phyloP scores from a whole-genome alignment of 495 filamentous ascomycete genomes.

The Podospora conica region DNA sequence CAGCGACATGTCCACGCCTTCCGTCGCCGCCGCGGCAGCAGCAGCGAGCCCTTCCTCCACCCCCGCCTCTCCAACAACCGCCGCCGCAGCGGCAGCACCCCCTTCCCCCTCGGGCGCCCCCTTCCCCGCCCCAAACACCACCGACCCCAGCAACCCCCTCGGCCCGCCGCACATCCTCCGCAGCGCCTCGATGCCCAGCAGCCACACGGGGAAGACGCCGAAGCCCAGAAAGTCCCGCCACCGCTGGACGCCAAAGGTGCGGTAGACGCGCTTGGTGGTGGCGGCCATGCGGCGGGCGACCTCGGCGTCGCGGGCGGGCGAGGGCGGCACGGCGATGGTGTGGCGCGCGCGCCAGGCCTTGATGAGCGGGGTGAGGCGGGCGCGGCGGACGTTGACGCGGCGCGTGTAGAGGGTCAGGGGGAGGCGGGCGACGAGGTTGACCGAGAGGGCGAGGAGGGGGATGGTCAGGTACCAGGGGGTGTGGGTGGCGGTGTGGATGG shows the following conservation, averaged over 20 bases:
- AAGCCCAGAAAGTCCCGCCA: conserved; percentile 46
- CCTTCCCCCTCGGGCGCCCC: conserved; percentile 1
- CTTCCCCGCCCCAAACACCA: conserved; percentile 20
- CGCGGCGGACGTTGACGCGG: conserved; percentile 34
- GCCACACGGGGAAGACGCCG: conserved; percentile 59
- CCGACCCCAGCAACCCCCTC: conserved; percentile 46
- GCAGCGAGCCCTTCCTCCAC: not conserved
- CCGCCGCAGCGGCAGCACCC: conserved; percentile 2
- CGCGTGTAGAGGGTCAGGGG: conserved; percentile 54
- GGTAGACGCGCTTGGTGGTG: conserved; percentile 36
- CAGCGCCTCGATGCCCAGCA: conserved; percentile 61
- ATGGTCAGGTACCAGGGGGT: conserved; percentile 67
- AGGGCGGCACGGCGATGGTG: not conserved
- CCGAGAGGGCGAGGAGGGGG: conserved; percentile 59
- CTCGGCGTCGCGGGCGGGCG: conserved; percentile 10
- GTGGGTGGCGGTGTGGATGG: conserved; percentile 51
- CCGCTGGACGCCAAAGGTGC: conserved; percentile 40
- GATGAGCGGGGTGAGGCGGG: conserved; percentile 46
- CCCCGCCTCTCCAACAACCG: not conserved
- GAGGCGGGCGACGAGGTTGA: conserved; percentile 53
- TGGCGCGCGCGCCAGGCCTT: conserved; percentile 41
- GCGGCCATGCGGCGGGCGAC: conserved; percentile 21
- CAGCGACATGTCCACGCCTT: conserved; percentile 11
- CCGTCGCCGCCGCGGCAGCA: not conserved
- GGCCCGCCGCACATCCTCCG: conserved; percentile 56